phyloP scores from a whole-genome alignment of 139 green algal species.

The Tetradesmus obliquus region DNA sequence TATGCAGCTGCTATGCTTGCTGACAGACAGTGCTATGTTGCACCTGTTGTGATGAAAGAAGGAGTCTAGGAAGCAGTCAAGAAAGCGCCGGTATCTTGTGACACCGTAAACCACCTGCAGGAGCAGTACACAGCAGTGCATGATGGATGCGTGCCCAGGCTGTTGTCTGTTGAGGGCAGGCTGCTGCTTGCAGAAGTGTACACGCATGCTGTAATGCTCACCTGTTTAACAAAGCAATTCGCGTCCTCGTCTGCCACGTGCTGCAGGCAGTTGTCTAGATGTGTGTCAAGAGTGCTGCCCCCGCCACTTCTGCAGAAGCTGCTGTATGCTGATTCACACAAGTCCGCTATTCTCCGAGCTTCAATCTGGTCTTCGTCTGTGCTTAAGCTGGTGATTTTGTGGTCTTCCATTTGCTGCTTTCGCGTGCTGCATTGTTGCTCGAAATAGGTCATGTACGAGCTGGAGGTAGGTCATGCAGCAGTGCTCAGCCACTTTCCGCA shows the following conservation, averaged over 20 bases:
- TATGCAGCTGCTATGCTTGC: background rate
- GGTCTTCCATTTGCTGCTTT: background rate
- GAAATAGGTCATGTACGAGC: background rate
- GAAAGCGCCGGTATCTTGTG: constrained; percentile 42
- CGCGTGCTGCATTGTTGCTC: background rate
- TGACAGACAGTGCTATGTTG: background rate
- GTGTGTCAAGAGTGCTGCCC: background rate
- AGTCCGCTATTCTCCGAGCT: background rate
- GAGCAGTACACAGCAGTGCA: constrained; percentile 21
- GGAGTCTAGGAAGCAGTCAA: constrained; percentile 46
- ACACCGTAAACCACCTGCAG: constrained; percentile 59
- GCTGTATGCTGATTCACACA: background rate
- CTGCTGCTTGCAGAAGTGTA: background rate
- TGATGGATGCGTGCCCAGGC: background rate
- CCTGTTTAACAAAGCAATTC: background rate
- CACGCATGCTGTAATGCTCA: background rate
- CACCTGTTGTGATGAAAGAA: constrained; percentile 61
- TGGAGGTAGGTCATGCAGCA: background rate
- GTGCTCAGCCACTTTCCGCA: background rate
- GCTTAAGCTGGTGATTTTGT: background rate
- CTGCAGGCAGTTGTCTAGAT: constrained; percentile 14
- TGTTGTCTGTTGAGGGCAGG: background rate
- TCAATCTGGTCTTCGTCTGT: background rate
- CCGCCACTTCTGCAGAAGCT: background rate
- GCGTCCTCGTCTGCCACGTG: background rate